Base-by-base conservation (phyloP, 495 filamentous ascomycete species). In the Penicillium ochrochloron region DNA sequence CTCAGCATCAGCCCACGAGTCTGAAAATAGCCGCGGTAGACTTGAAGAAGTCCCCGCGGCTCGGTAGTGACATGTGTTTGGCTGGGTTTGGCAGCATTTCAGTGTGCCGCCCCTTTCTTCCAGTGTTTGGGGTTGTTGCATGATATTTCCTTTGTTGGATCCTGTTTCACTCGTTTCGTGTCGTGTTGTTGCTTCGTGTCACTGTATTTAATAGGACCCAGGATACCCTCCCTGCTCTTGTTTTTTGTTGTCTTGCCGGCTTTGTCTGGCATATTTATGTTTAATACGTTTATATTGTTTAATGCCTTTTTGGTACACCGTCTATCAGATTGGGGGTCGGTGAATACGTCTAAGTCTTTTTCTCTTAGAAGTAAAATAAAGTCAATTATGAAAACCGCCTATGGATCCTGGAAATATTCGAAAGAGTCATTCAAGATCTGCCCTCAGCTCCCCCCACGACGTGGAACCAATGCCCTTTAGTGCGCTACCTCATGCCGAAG, bases 181-280 rank as follows among this genome's bases (percentile, higher is more conserved):
- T 69, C 71, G 62, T 66, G 39, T 42, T 23, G 27, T 34, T 42
- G 65, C 66, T 72, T 69, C 62, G 69, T 39, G 31, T 35, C n/a
- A 21, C 64, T 77, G 70, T 78, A 79, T 80, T 71, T 74, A 76
- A 75, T 77, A 77, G 69, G 70, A 71, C 67, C 72, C 78, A 77
- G 76, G 76, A 79, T 80, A 79, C 76, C 76, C 73, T 70, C 76
- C 76, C 73, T 70, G 63, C 53, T 70, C 63, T 72, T 66, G 63
- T 15, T 48, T 58, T 25, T 57, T 25, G 44, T 17, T 46, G 44
- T 3, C 44, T 48, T 19, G 56, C 33, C 17, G 56, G 63, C 41
- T 39, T 52, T 42, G 44, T 54, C 60, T 35, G 57, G n/a, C 37
- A 8, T 48, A 2, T 67, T 62, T 42, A 61, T 66, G 61, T 64